These are phyloP conservation scores for Begonia fuchsioides DNA, from an alignment of 306 rosid species.

Conservation along the genomic window DNA sequence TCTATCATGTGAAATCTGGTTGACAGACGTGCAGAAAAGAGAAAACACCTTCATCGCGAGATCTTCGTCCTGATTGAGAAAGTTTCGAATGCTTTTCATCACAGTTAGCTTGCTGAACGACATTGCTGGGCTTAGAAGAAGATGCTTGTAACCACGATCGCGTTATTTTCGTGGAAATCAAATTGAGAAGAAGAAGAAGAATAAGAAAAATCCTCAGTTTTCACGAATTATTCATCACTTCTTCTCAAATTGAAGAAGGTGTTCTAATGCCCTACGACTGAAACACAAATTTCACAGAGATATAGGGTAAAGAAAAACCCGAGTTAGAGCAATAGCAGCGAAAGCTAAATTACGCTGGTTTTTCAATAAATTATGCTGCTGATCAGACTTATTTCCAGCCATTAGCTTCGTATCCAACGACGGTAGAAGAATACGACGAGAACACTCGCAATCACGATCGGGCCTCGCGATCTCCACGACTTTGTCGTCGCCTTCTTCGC, in stretches of 20 bases:
- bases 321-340: conserved; percentile 36
- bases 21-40: no score
- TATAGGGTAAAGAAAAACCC: conserved; percentile 14
- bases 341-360: conserved; percentile 41
- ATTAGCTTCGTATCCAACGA: conserved; percentile 13
- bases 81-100: conserved; percentile 7
- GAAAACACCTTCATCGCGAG: conserved; percentile 14
- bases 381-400: conserved; percentile 13
- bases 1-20: no score
- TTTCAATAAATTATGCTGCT: conserved; percentile 26
- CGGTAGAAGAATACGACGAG: conserved; percentile 11
- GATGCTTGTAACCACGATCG: conserved; percentile 17
- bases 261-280: neutral
- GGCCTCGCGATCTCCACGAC: conserved; percentile 29
- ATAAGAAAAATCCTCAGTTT: conserved; percentile 1
- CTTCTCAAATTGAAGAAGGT: no score
- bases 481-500: conserved; percentile 23
- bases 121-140: conserved; percentile 19
- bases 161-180: neutral
- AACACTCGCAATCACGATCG: conserved; percentile 12
- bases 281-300: neutral
- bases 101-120: conserved; percentile 12
- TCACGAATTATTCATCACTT: neutral
- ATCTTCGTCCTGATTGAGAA: conserved; percentile 18
- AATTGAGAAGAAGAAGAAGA: neutral